phyloP scores from a whole-genome alignment of 345 rosid genomes.

The Melaleuca quinquenervia region DNA sequence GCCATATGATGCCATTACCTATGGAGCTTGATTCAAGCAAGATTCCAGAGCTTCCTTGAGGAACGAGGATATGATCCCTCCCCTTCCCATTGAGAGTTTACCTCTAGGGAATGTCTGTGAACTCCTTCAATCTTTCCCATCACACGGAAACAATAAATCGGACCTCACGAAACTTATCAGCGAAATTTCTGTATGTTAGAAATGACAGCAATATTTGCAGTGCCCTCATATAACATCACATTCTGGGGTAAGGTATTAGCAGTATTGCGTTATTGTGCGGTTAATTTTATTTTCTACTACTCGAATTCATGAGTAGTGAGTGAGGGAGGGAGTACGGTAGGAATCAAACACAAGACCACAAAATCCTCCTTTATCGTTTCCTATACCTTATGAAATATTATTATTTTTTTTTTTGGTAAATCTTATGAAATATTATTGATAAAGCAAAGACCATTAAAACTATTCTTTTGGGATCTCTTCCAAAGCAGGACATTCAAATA shows the following conservation, averaged over 20 bases:
- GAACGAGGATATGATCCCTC: not conserved
- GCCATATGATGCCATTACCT: not conserved
- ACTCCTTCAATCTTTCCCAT: conserved; percentile 23
- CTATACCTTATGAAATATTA: not conserved
- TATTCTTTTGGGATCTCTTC: conserved; percentile 27
- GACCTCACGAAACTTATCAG: not conserved
- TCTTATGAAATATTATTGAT: not conserved
- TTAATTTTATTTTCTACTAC: not conserved
- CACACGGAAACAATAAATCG: conserved; percentile 1
- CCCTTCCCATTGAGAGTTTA: not conserved
- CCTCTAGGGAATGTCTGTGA: not conserved
- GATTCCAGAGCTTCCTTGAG: not conserved
- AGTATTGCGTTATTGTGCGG: not conserved
- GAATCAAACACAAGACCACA: not conserved
- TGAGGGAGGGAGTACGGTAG: not conserved
- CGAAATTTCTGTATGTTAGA: not conserved
- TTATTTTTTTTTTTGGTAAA: too few relatives aligned
- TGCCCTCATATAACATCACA: not conserved
- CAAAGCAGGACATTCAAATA: conserved; percentile 64
- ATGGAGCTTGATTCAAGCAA: not conserved
- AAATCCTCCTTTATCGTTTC: not conserved
- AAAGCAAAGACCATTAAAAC: not conserved
- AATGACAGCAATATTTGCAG: not conserved
- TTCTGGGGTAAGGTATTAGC: not conserved
- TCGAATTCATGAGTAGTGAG: not conserved